Base-by-base conservation (phyloP, 2,329 filamentous ascomycete species). In the Exophiala sp. region DNA sequence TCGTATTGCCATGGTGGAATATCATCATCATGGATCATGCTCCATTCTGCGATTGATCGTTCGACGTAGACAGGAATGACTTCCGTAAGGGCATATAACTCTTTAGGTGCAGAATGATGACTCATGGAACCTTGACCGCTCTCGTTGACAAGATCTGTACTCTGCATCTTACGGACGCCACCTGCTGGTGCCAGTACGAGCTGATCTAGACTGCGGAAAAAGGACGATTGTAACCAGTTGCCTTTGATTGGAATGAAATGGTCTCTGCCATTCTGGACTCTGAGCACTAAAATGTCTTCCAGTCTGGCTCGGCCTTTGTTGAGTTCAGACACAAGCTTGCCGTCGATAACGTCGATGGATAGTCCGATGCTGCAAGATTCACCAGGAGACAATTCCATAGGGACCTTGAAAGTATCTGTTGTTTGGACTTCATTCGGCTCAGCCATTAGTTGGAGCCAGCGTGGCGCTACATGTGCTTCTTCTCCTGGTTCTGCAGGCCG, bases 1-100 rank as follows among this genome's bases (percentile, higher is more conserved):
- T 78, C 72, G 29, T 66, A 70, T 42, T 72, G 69, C 82, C 84
- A 87, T 0, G 80, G 80, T 29, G 78, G 74, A n/a, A 61, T 58
- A 33, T 70, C 66, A 11, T 67, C 65, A 34, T 67, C 65, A 48
- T 74, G 73, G 24, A 74, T 78, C 82, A 85, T 86, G 43, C 75
- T 77, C 81, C 81, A 85, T 61, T 85, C 83, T 7, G 82, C 82
- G 21, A 84, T 69, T 9, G 80, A 77, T 33, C 82, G 76, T 61
- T 82, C 79, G 24, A 75, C 75, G 62, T 84, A 67, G 62, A 80
- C 77, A 65, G 84, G 81, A 69, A 96, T 79, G 9, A 85, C 83
- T 68, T 96, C 89, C 4, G 91, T 96, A 65, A 99, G 81, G 66
- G 86, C 86, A 72, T 96, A 95, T 7, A 97, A 78, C 69, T 96